Base-by-base conservation (phyloP, 371 early-diverging fungal genomes). In the Mycotypha africana region DNA sequence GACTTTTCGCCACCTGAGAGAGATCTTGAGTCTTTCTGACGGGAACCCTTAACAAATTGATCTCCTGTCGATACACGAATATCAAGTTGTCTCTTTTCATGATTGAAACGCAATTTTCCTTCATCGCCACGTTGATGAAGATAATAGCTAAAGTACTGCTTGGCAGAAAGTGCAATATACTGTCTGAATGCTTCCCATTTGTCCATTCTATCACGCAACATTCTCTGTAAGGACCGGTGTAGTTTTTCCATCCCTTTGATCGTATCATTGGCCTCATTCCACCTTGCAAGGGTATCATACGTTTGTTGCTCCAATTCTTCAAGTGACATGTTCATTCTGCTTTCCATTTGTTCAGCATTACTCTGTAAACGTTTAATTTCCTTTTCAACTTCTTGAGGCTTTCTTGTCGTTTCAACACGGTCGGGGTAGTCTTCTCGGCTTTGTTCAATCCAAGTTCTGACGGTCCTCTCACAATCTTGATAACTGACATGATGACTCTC, bases 1-100 rank as follows among this genome's bases (percentile, higher is more conserved):
- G 95, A 94, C 64, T 99, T 97, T 72, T 99, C 99, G 28, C 99
- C 99, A 12, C 99, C 99, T 17, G 94, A 93, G 9, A 99, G 78
- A 2, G 90, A 88, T 45, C 82, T 84, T 11, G 93, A 88, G 59
- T 95, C 95, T 57, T 91, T 93, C 43, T 89, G 68, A 19, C 70
- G 65, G 2, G 59, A 56, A 14, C 74, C 70, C 40, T 63, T 69
- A 23, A 49, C 53, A 23, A 56, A 63, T 32, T 69, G 70, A 49
- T 70, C 74, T 38, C 66, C 66, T 2, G 74, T 70, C 11, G 68
- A 47, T 6, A 74, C 67, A 52, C 67, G 48, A 23, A 91, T 79
- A 7, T 76, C 70, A 34, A 99, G 71, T 34, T 67, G 70, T 50
- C 86, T 71, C 21, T 71, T 60, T 2, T 67, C 40, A 60, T 98